Evolutionary conservation across 768 basidiomycete genomes (phyloP).

Genomic region (Naganishia antarctica): DNA sequence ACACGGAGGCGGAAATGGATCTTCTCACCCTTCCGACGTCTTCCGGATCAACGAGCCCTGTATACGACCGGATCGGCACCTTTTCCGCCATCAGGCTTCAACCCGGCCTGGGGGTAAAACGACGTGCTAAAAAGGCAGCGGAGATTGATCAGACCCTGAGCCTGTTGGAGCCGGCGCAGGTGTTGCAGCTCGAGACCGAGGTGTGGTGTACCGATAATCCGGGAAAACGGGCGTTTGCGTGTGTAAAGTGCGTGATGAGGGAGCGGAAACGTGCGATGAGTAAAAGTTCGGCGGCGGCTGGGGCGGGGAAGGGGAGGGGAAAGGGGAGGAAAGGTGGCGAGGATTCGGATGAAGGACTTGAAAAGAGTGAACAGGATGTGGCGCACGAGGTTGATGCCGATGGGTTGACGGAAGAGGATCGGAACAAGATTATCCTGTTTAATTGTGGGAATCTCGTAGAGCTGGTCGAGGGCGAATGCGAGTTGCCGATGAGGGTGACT

Average conservation of each 20-base stretch:
- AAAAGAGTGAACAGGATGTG: no score
- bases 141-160: slow-evolving; percentile 7
- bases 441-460: slow-evolving; percentile 87
- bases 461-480: slow-evolving; percentile 76
- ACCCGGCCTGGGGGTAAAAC: slow-evolving; percentile 23
- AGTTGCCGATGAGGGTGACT: slow-evolving; percentile 88
- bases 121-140: slow-evolving; percentile 14
- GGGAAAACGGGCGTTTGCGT: slow-evolving; percentile 40
- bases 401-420: slow-evolving; percentile 42
- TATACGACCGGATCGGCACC: slow-evolving; percentile 22
- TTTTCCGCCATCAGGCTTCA: slow-evolving; percentile 22
- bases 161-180: neutral
- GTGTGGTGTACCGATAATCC: slow-evolving; percentile 45
- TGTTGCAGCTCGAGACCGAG: slow-evolving; percentile 40
- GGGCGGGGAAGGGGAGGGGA: slow-evolving; percentile 8
- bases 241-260: slow-evolving; percentile 40
- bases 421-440: slow-evolving; percentile 75
- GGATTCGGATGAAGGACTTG: neutral
- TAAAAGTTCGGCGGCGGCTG: neutral
- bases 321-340: slow-evolving; percentile 5
- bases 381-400: slow-evolving; percentile 18
- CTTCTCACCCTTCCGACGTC: neutral
- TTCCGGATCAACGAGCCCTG: neutral
- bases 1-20: no score
- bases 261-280: slow-evolving; percentile 30